Base-by-base conservation (phyloP, 768 basidiomycete genomes). In the Gelatoporia subvermispora region DNA sequence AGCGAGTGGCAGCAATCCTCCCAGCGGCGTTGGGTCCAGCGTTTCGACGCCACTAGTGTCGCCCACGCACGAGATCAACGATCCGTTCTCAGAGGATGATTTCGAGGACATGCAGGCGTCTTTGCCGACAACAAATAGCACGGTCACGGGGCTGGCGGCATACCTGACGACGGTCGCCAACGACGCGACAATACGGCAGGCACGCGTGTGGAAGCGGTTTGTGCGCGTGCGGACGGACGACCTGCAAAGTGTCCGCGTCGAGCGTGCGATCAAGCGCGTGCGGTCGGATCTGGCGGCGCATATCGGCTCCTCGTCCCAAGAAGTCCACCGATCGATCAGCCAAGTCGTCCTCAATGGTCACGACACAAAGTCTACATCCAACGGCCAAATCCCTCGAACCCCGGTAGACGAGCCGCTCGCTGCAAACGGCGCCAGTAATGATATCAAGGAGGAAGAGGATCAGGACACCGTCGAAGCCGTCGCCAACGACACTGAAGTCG, bases 151-250 rank as follows among this genome's bases (percentile, higher is more conserved):
- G 9, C 77, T 94, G 42, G 88, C 88, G 4, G 75, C 85, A 17
- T 90, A 92, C 65, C 74, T 95, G 50, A 92, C 90, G 3, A 77
- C 81, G 2, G 63, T 93, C 28, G 82, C 92, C 46, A 90, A 88
- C 54, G 76, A 82, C 37, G 67, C 76, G 3, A 61, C 70, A 3
- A 63, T 93, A 36, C 81, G 88, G 31, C 75, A 77, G 47, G 71
- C 81, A 17, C 77, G 82, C 38, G 72, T 80, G 2, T 95, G 92
- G 92, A 87, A 85, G 60, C 79, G 85, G 15, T 95, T 95, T 58
- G 85, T 93, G 47, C 74, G 82, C 40, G 88, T 93, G 8, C 77
- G 92, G 48, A 85, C 82, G 3, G 92, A 94, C 60, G 93, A 95
- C 65, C 67, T 94, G 43, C 84, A 93, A 70, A 92, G 89, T 57